A percentile compares a stretch with the other conserved stretches of the same genome.
These are phyloP conservation scores for Amniculicola lignicola DNA, from an alignment of 495 filamentous ascomycete genomes.

Conservation along the genomic window DNA sequence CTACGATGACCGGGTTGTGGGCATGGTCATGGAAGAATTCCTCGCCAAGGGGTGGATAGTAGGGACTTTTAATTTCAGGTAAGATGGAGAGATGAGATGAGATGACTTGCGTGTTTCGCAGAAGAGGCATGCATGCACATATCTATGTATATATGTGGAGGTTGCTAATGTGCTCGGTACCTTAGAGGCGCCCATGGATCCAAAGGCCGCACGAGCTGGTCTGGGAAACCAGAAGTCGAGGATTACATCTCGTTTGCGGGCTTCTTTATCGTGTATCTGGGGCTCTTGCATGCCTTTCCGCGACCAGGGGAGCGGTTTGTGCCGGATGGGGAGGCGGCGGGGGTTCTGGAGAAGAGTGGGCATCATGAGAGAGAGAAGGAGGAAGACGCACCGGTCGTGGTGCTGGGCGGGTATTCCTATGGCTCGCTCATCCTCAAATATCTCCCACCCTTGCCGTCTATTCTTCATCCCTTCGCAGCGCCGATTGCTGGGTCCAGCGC, in stretches of 20 bases:
- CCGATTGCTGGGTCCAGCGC: conserved; percentile 51
- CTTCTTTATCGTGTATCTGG: conserved; percentile 70
- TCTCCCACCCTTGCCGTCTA: conserved; percentile 59
- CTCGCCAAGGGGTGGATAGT: conserved; percentile 69
- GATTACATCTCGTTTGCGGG: conserved; percentile 80
- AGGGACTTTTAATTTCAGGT: conserved; percentile 93
- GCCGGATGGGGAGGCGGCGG: not conserved
- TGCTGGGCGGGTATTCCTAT: conserved; percentile 88
- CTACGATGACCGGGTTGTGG: conserved; percentile 78
- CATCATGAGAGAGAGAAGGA: too few species aligned
- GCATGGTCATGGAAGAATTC: conserved; percentile 58
- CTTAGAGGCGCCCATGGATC: conserved; percentile 81
- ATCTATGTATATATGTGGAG: too few species aligned
- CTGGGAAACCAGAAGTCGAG: conserved; percentile 68
- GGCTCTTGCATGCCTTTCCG: conserved; percentile 37
- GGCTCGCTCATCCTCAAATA: conserved; percentile 75
- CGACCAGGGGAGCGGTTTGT: conserved; percentile 5
- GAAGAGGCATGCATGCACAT: too few species aligned
- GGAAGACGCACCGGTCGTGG: conserved; percentile 17
- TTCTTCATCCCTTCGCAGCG: conserved; percentile 57
- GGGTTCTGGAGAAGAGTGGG: not conserved
- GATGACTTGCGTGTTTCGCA: too few species aligned
- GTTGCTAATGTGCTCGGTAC: not conserved
- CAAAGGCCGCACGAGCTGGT: conserved; percentile 79
- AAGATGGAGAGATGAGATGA: conserved; percentile 10